These are phyloP conservation scores for Ganoderma boninense DNA, from an alignment of 1,284 basidiomycete genomes.

Conservation along the genomic window DNA sequence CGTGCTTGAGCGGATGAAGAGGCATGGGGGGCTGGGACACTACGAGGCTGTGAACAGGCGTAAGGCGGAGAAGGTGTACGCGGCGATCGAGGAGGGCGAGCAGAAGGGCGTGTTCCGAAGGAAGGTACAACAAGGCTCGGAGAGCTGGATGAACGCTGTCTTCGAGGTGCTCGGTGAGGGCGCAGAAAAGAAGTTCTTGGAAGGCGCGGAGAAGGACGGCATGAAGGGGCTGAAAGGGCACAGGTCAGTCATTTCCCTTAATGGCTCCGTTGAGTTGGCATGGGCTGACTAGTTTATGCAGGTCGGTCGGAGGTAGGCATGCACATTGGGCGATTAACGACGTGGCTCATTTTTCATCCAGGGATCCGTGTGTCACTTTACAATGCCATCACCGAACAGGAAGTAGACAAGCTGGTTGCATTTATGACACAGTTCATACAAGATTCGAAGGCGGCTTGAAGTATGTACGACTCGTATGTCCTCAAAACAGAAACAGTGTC, in stretches of 20 bases:
- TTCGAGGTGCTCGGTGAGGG: slow-evolving; percentile 80
- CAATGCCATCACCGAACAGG: slow-evolving; percentile 91
- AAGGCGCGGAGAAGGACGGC: slow-evolving; percentile 78
- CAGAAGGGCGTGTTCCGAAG: slow-evolving; percentile 69
- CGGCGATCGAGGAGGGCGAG: slow-evolving; percentile 75
- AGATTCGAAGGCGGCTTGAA: slow-evolving; percentile 7
- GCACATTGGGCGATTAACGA: slow-evolving; percentile 7
- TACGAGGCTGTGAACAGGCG: slow-evolving; percentile 73
- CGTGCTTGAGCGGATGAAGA: slow-evolving; percentile 79
- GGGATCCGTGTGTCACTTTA: slow-evolving; percentile 94
- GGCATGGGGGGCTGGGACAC: slow-evolving; percentile 76
- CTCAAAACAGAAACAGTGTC: too few relatives aligned
- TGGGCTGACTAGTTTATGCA: slow-evolving; percentile 35
- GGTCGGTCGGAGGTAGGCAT: slow-evolving; percentile 69
- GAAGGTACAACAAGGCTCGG: slow-evolving; percentile 76
- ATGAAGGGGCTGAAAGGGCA: slow-evolving; percentile 93
- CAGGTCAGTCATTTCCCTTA: slow-evolving; percentile 64
- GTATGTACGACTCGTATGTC: neutral
- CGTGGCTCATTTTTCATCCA: slow-evolving; percentile 39
- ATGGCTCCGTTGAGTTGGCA: neutral
- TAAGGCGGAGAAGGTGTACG: slow-evolving; percentile 84
- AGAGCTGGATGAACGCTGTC: slow-evolving; percentile 95
- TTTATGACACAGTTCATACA: slow-evolving; percentile 68
- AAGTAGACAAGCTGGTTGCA: slow-evolving; percentile 66
- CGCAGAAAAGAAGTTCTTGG: slow-evolving; percentile 77